Base-by-base conservation (phyloP, 805 yeast genomes). In the Wickerhamomyces canadensis region DNA sequence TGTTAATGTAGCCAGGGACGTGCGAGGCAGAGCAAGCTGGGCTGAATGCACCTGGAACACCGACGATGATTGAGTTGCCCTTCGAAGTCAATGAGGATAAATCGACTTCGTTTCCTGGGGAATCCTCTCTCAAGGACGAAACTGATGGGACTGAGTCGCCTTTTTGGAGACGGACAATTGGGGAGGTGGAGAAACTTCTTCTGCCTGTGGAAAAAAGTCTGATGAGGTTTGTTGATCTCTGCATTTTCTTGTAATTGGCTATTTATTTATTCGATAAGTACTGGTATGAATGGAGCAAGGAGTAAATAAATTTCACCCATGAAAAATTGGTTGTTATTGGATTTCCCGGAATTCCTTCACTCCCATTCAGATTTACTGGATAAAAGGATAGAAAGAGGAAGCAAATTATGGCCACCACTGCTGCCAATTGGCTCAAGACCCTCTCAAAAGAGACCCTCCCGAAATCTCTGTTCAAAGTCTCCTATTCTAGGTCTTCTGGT, bases 31-130 rank as follows among this genome's bases (percentile, higher is more conserved):
- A 69, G 59, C 95, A 85, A 5, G 83, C 86, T 27, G 89, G 85
- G 3, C 91, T 79, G 57, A 78, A 85, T 1, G 95, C 95, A 27
- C 93, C 84, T 30, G 84, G 84, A 24, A 77, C 80, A 42, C 80
- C 76, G 16, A 80, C 67, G 27, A 81, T 61, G 27, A 82, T 48
- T 30, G 70, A 64, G 51, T 70, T 76, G n/a, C 81, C 81, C 41
- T 43, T 17, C 36, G 49, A 55, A 28, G 67, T 64, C 42, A 59
- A 61, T 28, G 68, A 67, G 19, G 82, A 74, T 35, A 83, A 62
- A 53, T 78, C 69, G 43, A 80, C 68, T 16, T 61, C 57, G 51
- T 78, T 74, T 29, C 84, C 81, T 34, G 91, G 91, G 16, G 84
- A 72, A 30, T 74, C 75, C 44, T 77, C 81, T 35, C 55, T 62